phyloP scores from a whole-genome alignment of 164 flowering plant genomes.

The Euptelea pleiosperma region DNA sequence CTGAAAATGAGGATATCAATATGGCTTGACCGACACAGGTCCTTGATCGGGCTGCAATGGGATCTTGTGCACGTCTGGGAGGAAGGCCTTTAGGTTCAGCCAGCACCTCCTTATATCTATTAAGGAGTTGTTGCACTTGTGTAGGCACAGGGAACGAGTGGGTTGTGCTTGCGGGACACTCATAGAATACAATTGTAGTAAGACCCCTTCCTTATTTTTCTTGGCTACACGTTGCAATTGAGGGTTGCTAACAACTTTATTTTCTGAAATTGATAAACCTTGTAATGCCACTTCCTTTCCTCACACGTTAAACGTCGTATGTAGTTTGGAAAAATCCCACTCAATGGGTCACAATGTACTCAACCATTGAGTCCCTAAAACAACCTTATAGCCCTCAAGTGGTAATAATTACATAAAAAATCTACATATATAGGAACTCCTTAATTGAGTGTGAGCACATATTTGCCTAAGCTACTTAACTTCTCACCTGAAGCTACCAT shows the following conservation, averaged over 20 bases:
- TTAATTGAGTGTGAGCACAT: conserved; percentile 3
- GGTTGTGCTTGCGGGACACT: neutral
- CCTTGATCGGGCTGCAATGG: conserved; percentile 1
- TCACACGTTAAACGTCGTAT: conserved; percentile 1
- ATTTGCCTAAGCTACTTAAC: neutral
- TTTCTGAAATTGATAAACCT: conserved; percentile 4
- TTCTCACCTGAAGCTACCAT: no score
- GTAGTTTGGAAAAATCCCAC: conserved; percentile 4
- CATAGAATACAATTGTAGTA: neutral
- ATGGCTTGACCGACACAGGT: neutral
- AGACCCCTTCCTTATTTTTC: neutral
- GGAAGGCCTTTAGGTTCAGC: no score
- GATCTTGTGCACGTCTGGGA: no score
- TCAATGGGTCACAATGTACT: conserved; percentile 3
- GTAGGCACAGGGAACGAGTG: neutral
- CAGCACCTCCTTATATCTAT: conserved; percentile 6
- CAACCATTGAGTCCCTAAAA: no score
- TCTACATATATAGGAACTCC: neutral
- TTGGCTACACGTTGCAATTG: neutral
- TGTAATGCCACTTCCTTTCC: neutral
- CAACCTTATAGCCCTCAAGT: no score
- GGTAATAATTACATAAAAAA: neutral
- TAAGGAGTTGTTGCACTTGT: no score
- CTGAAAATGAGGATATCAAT: neutral
- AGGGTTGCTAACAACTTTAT: conserved; percentile 3